These are phyloP conservation scores for Austroboletus rostrupii DNA, from an alignment of 1,284 basidiomycete genomes.

Conservation along the genomic window DNA sequence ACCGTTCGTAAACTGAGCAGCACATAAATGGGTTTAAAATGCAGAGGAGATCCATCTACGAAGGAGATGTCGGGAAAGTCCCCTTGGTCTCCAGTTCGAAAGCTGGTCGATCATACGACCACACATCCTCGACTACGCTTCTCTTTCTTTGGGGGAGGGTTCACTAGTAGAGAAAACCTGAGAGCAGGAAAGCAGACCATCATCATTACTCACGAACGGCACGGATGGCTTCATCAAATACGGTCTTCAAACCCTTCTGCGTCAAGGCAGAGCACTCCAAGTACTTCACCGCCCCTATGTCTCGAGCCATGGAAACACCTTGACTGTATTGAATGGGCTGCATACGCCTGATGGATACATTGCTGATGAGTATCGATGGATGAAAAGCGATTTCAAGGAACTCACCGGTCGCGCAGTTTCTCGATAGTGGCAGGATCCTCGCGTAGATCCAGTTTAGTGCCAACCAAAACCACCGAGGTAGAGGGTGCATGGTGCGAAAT, in stretches of 20 bases:
- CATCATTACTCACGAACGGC: slow-evolving; percentile 70
- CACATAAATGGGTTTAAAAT: slow-evolving; percentile 59
- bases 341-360: slow-evolving; percentile 66
- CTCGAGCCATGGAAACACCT: slow-evolving; percentile 87
- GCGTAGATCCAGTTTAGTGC: slow-evolving; percentile 96
- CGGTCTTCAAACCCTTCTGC: slow-evolving; percentile 95
- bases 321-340: slow-evolving; percentile 89
- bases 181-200: slow-evolving; percentile 6
- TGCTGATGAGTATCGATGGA: slow-evolving; percentile 11
- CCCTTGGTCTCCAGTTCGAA: slow-evolving; percentile 12
- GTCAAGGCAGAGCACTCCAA: slow-evolving; percentile 97
- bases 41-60: slow-evolving; percentile 34
- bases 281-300: slow-evolving; percentile 95
- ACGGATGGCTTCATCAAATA: slow-evolving; percentile 95
- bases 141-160: slow-evolving; percentile 65
- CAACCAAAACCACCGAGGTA: slow-evolving; percentile 93
- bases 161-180: slow-evolving; percentile 46
- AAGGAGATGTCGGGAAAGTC: slow-evolving; percentile 17
- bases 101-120: slow-evolving; percentile 53
- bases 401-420: slow-evolving; percentile 86
- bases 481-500: slow-evolving; percentile 95
- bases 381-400: slow-evolving; percentile 3
- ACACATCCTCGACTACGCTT: slow-evolving; percentile 55
- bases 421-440: slow-evolving; percentile 91
- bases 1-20: slow-evolving; percentile 43